Evolutionary conservation across 805 yeast species (phyloP), one percentile per base, ranked within the genome.

Genomic region (Blastobotrys muscicola): DNA sequence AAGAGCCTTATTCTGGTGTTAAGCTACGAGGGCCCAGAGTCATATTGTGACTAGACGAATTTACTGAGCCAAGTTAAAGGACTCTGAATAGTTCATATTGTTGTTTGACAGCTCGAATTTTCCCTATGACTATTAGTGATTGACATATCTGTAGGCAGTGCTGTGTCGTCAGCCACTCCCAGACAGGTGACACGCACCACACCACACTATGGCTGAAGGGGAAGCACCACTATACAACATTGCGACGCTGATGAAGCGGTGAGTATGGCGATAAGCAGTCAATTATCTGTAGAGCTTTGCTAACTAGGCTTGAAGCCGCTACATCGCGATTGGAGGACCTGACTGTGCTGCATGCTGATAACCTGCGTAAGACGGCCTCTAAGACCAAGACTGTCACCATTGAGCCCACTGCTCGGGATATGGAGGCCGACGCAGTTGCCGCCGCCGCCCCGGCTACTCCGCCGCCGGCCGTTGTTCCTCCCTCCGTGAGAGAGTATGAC

Each of bases 321-420:
- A 85, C 97, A 8, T 81, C 95, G 4, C 78, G 97, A 39, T 75
- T 87, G 53, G 97, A 87, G 58, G 96, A 87, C 61, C 78, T 87
- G 38, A 85, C 94, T 29, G 72, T 82, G 42, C 80, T 73, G 60
- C 94, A 85, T 58, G 85, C 80, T 53, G 77, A 75, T 33, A 69
- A 74, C 39, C 56, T 68, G 42, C 26, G 26, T 20, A 67, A 38
- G 15, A 47, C 45, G 23, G 46, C 46, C 36, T 32, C 50, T 5
- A 44, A 45, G 30, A 29, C 36, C 34, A 35, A 11, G 38, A 37
- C 45, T 20, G 45, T 16, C 10, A 37, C 41, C 32, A 35, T 16
- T 36, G 41, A 20, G 12, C 45, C 42, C 9, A 35, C 48, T 26
- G 39, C 47, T 16, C 44, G 33, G 31, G 45, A 38, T 26, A 38